Percentiles rank a stretch among this genome's conserved stretches.
These are phyloP conservation scores for Botrytis fabae DNA, from an alignment of 2,329 filamentous ascomycete genomes.

Conservation along the genomic window DNA sequence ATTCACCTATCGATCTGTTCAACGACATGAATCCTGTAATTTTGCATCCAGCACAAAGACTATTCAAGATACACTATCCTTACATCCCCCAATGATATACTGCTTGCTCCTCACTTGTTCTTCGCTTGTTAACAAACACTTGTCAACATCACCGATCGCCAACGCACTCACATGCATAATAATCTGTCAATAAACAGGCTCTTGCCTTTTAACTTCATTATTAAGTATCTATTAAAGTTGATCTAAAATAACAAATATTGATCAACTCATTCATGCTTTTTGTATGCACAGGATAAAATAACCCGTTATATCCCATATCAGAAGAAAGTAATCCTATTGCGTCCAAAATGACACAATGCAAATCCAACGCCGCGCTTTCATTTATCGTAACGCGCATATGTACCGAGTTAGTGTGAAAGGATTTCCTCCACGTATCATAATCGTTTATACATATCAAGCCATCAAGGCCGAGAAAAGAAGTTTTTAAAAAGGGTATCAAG, in stretches of 20 bases:
- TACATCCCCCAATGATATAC: neutral
- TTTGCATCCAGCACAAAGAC: neutral
- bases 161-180: neutral
- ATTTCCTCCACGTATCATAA: slow-evolving; percentile 19
- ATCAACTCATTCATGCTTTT: slow-evolving; percentile 12
- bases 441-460: slow-evolving; percentile 26
- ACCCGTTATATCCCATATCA: neutral
- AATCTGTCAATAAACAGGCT: neutral
- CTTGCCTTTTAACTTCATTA: neutral
- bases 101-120: neutral
- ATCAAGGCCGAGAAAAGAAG: slow-evolving; percentile 20
- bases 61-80: neutral
- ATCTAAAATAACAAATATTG: slow-evolving; percentile 2
- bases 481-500: neutral
- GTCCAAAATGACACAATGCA: slow-evolving; percentile 10
- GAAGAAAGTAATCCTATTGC: slow-evolving; percentile 2
- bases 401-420: slow-evolving; percentile 13
- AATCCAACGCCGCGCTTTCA: slow-evolving; percentile 33
- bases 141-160: neutral
- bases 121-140: neutral
- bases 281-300: slow-evolving; percentile 6
- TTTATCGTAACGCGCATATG: slow-evolving; percentile 32
- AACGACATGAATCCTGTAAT: neutral
- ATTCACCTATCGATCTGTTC: neutral
- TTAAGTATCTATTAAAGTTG: slow-evolving; percentile 10